phyloP scores from a whole-genome alignment of 495 filamentous ascomycete genomes.

The Terfezia claveryi region DNA sequence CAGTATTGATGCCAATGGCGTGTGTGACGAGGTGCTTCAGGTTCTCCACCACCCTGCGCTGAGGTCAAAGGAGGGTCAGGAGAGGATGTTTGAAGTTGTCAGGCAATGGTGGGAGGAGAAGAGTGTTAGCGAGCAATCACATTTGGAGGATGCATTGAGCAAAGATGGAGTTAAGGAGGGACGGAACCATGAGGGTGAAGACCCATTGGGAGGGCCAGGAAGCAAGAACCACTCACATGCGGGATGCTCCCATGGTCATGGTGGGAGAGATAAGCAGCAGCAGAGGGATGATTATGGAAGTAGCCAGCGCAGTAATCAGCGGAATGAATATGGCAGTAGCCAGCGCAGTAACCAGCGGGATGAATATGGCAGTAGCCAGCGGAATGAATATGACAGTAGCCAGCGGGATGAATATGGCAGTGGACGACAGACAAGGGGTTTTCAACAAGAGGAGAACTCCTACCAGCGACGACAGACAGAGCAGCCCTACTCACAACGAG shows the following conservation, averaged over 20 bases:
- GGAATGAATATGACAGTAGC: too few species aligned
- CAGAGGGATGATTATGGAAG: too few species aligned
- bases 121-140: conserved; percentile 32
- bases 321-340: too few species aligned
- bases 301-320: too few species aligned
- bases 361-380: too few species aligned
- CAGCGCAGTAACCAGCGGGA: too few species aligned
- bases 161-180: conserved; percentile 51
- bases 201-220: conserved; percentile 12
- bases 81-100: conserved; percentile 57
- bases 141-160: conserved; percentile 48
- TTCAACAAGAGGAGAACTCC: too few species aligned
- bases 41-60: conserved; percentile 73
- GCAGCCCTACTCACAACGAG: too few species aligned
- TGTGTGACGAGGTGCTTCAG: conserved; percentile 48
- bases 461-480: too few species aligned
- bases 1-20: conserved; percentile 38
- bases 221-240: conserved; percentile 10
- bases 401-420: too few species aligned
- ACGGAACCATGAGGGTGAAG: conserved; percentile 46
- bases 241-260: neutral
- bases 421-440: too few species aligned
- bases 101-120: conserved; percentile 57
- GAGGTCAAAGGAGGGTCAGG: conserved; percentile 50
- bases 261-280: neutral